A percentile compares a stretch with the other conserved stretches of the same genome.
These are phyloP conservation scores for Jamesozyma rosinii DNA, from an alignment of 805 yeast species.

Conservation along the genomic window DNA sequence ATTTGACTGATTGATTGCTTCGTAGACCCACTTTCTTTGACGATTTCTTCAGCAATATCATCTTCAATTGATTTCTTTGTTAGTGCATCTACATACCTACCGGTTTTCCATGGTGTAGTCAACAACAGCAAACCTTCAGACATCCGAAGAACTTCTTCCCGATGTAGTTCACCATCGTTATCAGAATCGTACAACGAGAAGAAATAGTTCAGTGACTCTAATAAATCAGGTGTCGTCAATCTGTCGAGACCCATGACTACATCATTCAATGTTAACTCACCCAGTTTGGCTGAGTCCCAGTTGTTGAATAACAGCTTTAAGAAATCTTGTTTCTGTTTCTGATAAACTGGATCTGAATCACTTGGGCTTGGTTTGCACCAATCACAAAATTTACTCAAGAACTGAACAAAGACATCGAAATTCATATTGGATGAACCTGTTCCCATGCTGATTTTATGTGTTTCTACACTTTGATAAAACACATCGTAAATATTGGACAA, in stretches of 20 bases:
- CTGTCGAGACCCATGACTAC: slow-evolving; percentile 65
- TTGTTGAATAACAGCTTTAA: slow-evolving; percentile 52
- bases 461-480: slow-evolving; percentile 65
- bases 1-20: slow-evolving; percentile 33
- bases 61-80: slow-evolving; percentile 57
- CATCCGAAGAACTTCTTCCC: slow-evolving; percentile 71
- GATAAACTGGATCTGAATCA: slow-evolving; percentile 28
- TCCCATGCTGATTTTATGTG: slow-evolving; percentile 48
- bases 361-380: slow-evolving; percentile 48
- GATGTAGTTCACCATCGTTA: slow-evolving; percentile 50
- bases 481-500: slow-evolving; percentile 73
- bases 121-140: slow-evolving; percentile 81
- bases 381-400: slow-evolving; percentile 71
- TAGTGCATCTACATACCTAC: slow-evolving; percentile 49
- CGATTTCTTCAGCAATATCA: slow-evolving; percentile 56
- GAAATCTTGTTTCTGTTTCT: slow-evolving; percentile 37
- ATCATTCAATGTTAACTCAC: slow-evolving; percentile 56
- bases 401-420: slow-evolving; percentile 57
- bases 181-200: slow-evolving; percentile 64
- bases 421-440: slow-evolving; percentile 61
- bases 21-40: slow-evolving; percentile 24
- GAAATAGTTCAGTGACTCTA: slow-evolving; percentile 70
- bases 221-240: slow-evolving; percentile 60
- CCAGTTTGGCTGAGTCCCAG: slow-evolving; percentile 57
- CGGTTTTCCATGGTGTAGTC: slow-evolving; percentile 82